phyloP scores from a whole-genome alignment of 2,329 filamentous ascomycete species.

The Sporothrix mexicana region DNA sequence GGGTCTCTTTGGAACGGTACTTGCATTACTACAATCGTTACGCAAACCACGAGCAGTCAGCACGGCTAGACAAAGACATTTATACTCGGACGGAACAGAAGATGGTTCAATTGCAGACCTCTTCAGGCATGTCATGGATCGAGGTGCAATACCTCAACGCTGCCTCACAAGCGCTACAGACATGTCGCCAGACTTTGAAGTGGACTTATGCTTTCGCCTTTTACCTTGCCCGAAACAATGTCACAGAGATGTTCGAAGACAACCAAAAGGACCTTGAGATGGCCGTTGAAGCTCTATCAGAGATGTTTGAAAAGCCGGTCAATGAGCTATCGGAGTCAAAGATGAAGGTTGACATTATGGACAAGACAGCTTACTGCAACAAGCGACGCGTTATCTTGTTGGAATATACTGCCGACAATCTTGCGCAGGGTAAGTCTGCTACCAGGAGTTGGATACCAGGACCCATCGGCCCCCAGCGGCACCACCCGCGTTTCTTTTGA shows the following conservation, averaged over 20 bases:
- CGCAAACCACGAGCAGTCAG: constrained; percentile 97
- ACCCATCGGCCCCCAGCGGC: too few species aligned
- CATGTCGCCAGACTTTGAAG: constrained; percentile 96
- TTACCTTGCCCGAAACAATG: constrained; percentile 93
- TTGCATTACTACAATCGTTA: constrained; percentile 99
- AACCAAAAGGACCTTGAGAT: constrained; percentile 98
- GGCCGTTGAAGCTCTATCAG: constrained; percentile 94
- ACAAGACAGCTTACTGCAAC: constrained; percentile 97
- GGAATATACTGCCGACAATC: constrained; percentile 89
- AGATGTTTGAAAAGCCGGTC: constrained; percentile 99
- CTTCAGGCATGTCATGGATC: constrained; percentile 97
- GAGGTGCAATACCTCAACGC: constrained; percentile 97
- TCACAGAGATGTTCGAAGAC: constrained; percentile 97
- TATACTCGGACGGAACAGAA: constrained; percentile 98
- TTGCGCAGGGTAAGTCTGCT: constrained; percentile 74
- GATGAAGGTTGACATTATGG: constrained; percentile 96
- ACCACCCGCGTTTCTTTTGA: too few species aligned
- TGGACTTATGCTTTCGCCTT: constrained; percentile 99
- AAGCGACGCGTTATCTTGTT: constrained; percentile 88
- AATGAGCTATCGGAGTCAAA: constrained; percentile 82
- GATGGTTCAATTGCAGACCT: constrained; percentile 93
- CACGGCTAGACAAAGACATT: constrained; percentile 94
- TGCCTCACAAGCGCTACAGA: constrained; percentile 90
- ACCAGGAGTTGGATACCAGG: not conserved
- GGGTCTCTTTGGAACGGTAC: constrained; percentile 92